These are phyloP conservation scores for Pleurotus pulmonarius DNA, from an alignment of 768 basidiomycete species.

Conservation along the genomic window DNA sequence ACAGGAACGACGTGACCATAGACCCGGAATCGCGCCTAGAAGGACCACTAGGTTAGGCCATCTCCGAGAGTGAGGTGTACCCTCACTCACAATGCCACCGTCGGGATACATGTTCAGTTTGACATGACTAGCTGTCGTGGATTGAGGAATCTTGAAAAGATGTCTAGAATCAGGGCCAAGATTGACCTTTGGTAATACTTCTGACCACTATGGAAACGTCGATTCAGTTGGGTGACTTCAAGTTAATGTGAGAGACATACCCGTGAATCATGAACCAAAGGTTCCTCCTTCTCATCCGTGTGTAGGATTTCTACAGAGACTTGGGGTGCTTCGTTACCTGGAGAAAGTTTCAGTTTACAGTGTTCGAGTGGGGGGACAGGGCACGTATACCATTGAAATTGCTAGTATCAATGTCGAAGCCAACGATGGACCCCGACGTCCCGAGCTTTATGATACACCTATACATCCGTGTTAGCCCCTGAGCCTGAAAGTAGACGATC, in stretches of 20 bases:
- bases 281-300: slow-evolving; percentile 33
- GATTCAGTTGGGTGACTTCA: too few relatives aligned
- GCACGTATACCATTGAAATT: slow-evolving; percentile 75
- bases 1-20: slow-evolving; percentile 78
- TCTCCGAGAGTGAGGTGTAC: neutral
- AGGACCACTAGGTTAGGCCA: neutral
- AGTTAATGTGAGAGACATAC: slow-evolving; percentile 39
- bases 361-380: too few relatives aligned
- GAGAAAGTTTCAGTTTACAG: too few relatives aligned
- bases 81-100: slow-evolving; percentile 81
- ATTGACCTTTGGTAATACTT: slow-evolving; percentile 70
- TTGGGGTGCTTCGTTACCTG: slow-evolving; percentile 87
- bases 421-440: slow-evolving; percentile 63
- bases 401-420: slow-evolving; percentile 94
- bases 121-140: slow-evolving; percentile 63
- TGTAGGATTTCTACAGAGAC: slow-evolving; percentile 69
- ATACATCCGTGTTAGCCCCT: neutral
- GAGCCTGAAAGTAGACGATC: neutral
- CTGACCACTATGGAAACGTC: slow-evolving; percentile 59
- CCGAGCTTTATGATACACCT: slow-evolving; percentile 94
- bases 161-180: slow-evolving; percentile 87
- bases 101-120: slow-evolving; percentile 96
- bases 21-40: slow-evolving; percentile 85
- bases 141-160: slow-evolving; percentile 70
- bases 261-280: slow-evolving; percentile 44